Conservation (phyloP, 352 stramenopile genomes). For the Pythium guiyangense region DNA sequence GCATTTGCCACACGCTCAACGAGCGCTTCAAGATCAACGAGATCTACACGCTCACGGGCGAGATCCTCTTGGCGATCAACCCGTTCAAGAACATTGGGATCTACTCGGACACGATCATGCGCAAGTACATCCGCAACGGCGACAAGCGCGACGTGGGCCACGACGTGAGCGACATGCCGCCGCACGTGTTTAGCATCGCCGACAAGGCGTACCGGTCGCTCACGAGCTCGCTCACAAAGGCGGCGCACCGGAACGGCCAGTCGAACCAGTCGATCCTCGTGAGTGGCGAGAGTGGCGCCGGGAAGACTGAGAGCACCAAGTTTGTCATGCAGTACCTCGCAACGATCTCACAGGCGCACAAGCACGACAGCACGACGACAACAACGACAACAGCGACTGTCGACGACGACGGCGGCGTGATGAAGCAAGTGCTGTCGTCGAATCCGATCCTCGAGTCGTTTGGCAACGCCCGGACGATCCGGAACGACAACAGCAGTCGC, state of each 20-base stretch:
- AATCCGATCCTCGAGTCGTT: constrained; percentile 99
- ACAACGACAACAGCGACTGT: background rate
- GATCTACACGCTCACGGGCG: constrained; percentile 91
- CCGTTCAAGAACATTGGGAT: constrained; percentile 87
- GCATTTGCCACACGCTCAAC: constrained; percentile 91
- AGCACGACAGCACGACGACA: background rate
- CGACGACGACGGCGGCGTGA: constrained; percentile 59
- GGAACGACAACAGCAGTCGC: constrained; percentile 96
- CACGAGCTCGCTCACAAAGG: constrained; percentile 43
- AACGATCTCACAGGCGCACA: constrained; percentile 72
- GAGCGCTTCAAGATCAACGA: constrained; percentile 91
- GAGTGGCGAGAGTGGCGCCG: constrained; percentile 90
- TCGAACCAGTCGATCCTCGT: constrained; percentile 92
- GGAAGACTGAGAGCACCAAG: constrained; percentile 97
- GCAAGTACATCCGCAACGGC: constrained; percentile 84
- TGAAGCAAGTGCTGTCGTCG: constrained; percentile 93
- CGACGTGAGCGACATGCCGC: constrained; percentile 74
- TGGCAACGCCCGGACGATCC: constrained; percentile 96
- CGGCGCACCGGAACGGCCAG: constrained; percentile 18
- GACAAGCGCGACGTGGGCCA: constrained; percentile 64
- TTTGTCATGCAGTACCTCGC: constrained; percentile 95
- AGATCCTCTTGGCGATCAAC: constrained; percentile 86
- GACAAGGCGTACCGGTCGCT: constrained; percentile 87
- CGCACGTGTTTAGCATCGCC: constrained; percentile 90
- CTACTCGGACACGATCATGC: constrained; percentile 84